Conservation (phyloP, 345 rosid genomes). For the Populus nigra region DNA sequence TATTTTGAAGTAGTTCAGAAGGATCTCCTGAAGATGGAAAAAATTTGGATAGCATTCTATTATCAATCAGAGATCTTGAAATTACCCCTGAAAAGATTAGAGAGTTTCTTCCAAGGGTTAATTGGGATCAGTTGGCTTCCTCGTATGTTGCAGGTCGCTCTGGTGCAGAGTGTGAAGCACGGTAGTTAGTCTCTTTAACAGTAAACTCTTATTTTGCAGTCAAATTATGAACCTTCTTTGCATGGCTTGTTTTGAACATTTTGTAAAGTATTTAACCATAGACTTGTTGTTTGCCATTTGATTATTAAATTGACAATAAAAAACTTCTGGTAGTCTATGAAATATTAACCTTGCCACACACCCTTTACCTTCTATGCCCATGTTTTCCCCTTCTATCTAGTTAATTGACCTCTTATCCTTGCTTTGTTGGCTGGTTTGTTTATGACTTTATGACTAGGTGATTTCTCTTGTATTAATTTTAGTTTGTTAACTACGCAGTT, state of each 20-base stretch:
- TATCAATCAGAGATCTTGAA: slow-evolving; percentile 61
- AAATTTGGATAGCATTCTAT: slow-evolving; percentile 45
- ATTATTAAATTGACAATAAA: no score
- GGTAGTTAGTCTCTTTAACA: slow-evolving; percentile 41
- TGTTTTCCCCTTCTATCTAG: no score
- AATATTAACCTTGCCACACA: no score
- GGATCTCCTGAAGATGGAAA: slow-evolving; percentile 34
- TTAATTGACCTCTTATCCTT: no score
- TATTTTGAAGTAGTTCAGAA: slow-evolving; percentile 49
- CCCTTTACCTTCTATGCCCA: no score
- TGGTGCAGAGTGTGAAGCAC: slow-evolving; percentile 87
- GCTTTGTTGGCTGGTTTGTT: background rate
- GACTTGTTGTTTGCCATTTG: background rate
- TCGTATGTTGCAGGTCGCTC: slow-evolving; percentile 51
- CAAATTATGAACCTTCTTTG: background rate
- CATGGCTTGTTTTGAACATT: background rate
- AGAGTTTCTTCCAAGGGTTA: slow-evolving; percentile 75
- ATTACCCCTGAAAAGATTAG: slow-evolving; percentile 66
- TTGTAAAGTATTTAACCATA: background rate
- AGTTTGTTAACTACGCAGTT: background rate
- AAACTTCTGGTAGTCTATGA: no score
- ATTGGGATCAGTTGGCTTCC: slow-evolving; percentile 80
- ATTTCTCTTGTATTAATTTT: background rate
- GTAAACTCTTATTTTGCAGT: background rate
- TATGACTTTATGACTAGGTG: background rate